Base-by-base conservation (phyloP, 352 stramenopile genomes). In the Globisporangium megalacanthum region DNA sequence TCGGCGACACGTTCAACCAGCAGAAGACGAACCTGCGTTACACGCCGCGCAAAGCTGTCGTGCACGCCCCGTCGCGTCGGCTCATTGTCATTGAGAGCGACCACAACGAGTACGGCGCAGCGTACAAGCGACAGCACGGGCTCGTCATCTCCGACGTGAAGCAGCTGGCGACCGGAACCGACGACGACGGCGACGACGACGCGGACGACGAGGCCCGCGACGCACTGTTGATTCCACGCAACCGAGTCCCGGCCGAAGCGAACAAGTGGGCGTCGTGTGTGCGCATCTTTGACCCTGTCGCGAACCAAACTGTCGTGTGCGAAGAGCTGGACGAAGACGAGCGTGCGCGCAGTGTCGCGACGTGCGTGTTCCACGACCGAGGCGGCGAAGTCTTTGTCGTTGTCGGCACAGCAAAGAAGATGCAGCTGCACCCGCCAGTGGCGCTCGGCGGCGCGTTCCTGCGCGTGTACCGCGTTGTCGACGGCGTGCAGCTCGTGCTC, bases 31-130 rank as follows among this genome's bases (percentile, higher is more conserved):
- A 91, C 44, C 72, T 99, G n/a, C 79, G 95, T 15, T 99, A 99
- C 74, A 99, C 97, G 4, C 97, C 97, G 42, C 91, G 97, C 50
- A 88, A 96, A 68, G 97, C 98, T 49, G 92, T 97, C 3, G 66
- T 98, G 9, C 79, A 99, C 49, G 85, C 84, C 8, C 66, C 79
- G 13, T 88, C 80, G 9, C 74, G 91, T 54, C 77, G 96, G 46
- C 69, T 99, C 3, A 79, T 98, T 37, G 72, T 99, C n/a, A 91
- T 99, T 54, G 97, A 99, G 75, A 97, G 88, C 48, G 97, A 99
- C 66, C 92, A 98, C 68, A 99, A 99, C 67, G 93, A 98, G 46
- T 98, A 92, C 56, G 92, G 86, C 44, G 78, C 88, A 36, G 86
- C 92, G 44, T 94, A 98, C 66, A 98, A 98, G 58, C 73, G 82